Conservation (phyloP, 495 filamentous ascomycete genomes). For the Usnea hakonensis region DNA sequence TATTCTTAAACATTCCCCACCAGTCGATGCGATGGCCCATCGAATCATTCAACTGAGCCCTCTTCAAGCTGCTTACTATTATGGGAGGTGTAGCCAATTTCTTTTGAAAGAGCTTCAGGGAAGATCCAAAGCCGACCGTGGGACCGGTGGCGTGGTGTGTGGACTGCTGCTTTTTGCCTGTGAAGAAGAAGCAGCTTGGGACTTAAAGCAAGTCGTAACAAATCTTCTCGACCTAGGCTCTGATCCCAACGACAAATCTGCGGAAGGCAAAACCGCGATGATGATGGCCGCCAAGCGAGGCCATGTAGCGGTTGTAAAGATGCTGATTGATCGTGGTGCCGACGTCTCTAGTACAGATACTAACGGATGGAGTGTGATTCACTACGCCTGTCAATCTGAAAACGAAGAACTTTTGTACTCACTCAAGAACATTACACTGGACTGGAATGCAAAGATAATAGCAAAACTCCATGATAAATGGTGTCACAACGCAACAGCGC, state of each 20-base stretch:
- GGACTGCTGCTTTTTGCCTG: background rate
- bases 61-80: background rate
- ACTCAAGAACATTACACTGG: background rate
- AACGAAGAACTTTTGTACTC: background rate
- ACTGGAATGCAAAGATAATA: slow-evolving; percentile 2
- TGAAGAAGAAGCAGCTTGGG: background rate
- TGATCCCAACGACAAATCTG: background rate
- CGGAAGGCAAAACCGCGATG: background rate
- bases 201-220: background rate
- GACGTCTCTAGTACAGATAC: background rate
- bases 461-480: background rate
- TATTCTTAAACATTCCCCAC: background rate
- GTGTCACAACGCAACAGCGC: background rate
- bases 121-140: background rate
- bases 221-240: slow-evolving; percentile 1
- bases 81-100: slow-evolving; percentile 6
- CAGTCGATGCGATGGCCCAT: slow-evolving; percentile 2
- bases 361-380: slow-evolving; percentile 8
- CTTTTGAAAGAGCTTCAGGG: slow-evolving; percentile 5
- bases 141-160: background rate
- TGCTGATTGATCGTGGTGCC: slow-evolving; percentile 3
- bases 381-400: slow-evolving; percentile 4
- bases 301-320: background rate
- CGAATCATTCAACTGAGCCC: background rate
- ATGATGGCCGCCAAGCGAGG: slow-evolving; percentile 6